Base-by-base conservation (phyloP, 2,329 filamentous ascomycete species). In the Alternaria sp. region DNA sequence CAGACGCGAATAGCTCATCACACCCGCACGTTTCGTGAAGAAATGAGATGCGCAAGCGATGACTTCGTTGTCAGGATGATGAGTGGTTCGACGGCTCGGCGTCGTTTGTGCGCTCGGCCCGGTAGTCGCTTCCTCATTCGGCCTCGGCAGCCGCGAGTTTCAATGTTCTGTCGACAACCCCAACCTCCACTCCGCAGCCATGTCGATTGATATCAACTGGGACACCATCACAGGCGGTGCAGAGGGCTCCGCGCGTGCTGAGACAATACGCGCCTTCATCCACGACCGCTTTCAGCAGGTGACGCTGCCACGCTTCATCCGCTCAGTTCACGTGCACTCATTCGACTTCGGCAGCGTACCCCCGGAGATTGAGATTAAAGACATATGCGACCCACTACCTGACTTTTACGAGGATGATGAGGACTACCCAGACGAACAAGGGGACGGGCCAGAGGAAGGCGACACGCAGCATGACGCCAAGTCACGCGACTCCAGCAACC, bases 181-280 rank as follows among this genome's bases (percentile, higher is more conserved):
- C 68, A 62, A 56, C 63, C 65, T 23, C 36, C 68, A 66, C 67
- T 65, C 62, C 59, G 63, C 61, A 73, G 66, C 72, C 58, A 99
- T 99, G 96, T 98, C 96, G 72, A 95, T 99, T 84, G 94, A 98
- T 77, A 91, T 99, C 79, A 93, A 97, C 82, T 99, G 96, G 96
- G 91, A 96, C 76, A 91, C 91, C 66, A 88, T 98, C 77, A 98
- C 95, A 21, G 90, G 89, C 66, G 96, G 96, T 26, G 89, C 93
- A 52, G 95, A 98, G 81, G 95, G 96, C 59, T 87, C 90, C 68
- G 91, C 89, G 57, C 89, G 97, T 65, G 93, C 95, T 52, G 91
- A 93, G 77, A 88, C 87, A 67, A 97, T 99, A 81, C 92, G 95
- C 69, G 89, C 90, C 74, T 99, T 99, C 82, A 92, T 99, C 73